These are phyloP conservation scores for Cutaneotrichosporon cutaneum DNA, from an alignment of 1,284 basidiomycete genomes.

Conservation along the genomic window DNA sequence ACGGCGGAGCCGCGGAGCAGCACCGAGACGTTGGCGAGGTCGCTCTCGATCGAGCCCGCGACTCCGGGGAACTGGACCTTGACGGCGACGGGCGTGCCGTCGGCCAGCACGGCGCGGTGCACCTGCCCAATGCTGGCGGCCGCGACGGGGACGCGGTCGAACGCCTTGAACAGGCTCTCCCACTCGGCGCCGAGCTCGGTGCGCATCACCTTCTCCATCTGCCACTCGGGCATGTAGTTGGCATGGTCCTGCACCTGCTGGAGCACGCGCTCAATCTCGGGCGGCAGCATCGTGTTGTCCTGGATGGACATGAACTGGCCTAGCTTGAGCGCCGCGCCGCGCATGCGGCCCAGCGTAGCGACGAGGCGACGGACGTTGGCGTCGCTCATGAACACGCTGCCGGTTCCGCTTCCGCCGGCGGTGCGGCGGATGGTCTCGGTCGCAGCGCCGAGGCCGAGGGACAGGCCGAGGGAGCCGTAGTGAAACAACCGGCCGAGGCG, in stretches of 20 bases:
- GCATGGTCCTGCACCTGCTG: conserved; percentile 90
- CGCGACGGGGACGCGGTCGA: conserved; percentile 86
- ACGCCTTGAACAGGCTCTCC: conserved; percentile 68
- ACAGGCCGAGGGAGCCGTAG: conserved; percentile 66
- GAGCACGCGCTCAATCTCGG: conserved; percentile 85
- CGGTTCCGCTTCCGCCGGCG: conserved; percentile 38
- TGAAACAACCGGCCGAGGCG: conserved; percentile 83
- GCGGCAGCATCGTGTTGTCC: conserved; percentile 84
- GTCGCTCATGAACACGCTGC: conserved; percentile 74
- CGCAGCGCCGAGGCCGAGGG: conserved; percentile 54
- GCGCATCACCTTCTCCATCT: conserved; percentile 86
- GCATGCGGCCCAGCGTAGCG: conserved; percentile 87
- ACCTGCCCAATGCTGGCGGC: conserved; percentile 98
- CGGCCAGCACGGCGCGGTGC: conserved; percentile 69
- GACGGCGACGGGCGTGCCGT: conserved; percentile 66
- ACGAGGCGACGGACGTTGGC: conserved; percentile 87
- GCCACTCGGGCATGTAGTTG: conserved; percentile 98
- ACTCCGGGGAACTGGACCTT: conserved; percentile 98
- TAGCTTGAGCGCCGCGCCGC: conserved; percentile 92
- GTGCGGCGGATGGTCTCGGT: conserved; percentile 54
- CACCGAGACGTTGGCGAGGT: conserved; percentile 81
- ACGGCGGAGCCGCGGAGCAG: conserved; percentile 76
- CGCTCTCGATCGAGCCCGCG: conserved; percentile 77
- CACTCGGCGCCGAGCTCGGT: conserved; percentile 74
- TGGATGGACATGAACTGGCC: conserved; percentile 98